phyloP scores from a whole-genome alignment of 2,329 filamentous ascomycete genomes.

The Simplicillium aogashimaense region DNA sequence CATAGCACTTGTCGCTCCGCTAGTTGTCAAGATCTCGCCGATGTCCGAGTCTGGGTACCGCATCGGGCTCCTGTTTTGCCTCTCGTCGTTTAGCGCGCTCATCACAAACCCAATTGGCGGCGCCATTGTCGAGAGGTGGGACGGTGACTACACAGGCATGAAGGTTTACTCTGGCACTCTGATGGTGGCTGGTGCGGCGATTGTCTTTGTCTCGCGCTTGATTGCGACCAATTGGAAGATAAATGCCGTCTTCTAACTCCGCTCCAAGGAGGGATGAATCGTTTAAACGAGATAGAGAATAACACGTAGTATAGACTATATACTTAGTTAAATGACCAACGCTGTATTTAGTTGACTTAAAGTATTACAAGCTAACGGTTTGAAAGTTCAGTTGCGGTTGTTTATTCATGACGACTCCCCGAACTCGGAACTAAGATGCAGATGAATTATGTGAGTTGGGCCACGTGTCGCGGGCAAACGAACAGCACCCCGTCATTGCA shows the following conservation, averaged over 20 bases:
- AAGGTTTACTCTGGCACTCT: conserved; percentile 18
- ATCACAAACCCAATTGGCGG: conserved; percentile 43
- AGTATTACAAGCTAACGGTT: too few relatives aligned
- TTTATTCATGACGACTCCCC: too few relatives aligned
- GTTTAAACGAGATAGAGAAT: too few relatives aligned
- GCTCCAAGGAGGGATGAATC: too few relatives aligned
- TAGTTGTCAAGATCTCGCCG: conserved; percentile 42
- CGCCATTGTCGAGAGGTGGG: conserved; percentile 15
- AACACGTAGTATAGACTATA: too few relatives aligned
- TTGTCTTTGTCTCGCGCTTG: conserved; percentile 11
- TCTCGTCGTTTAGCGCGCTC: conserved; percentile 40
- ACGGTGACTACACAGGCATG: conserved; percentile 14
- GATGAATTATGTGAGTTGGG: too few relatives aligned
- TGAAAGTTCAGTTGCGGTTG: too few relatives aligned
- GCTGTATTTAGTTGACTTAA: too few relatives aligned
- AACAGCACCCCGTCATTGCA: too few relatives aligned
- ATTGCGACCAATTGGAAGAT: conserved; percentile 11
- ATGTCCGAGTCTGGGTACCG: conserved; percentile 41
- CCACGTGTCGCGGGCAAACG: too few relatives aligned
- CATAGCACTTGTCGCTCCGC: conserved; percentile 25
- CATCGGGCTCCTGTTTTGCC: conserved; percentile 29
- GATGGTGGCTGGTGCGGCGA: conserved; percentile 12
- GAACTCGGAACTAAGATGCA: too few relatives aligned
- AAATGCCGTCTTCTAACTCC: conserved; percentile 11
- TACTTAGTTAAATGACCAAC: too few relatives aligned